phyloP scores from a whole-genome alignment of 2,329 filamentous ascomycete genomes.

The Dothiorella sarmentorum region DNA sequence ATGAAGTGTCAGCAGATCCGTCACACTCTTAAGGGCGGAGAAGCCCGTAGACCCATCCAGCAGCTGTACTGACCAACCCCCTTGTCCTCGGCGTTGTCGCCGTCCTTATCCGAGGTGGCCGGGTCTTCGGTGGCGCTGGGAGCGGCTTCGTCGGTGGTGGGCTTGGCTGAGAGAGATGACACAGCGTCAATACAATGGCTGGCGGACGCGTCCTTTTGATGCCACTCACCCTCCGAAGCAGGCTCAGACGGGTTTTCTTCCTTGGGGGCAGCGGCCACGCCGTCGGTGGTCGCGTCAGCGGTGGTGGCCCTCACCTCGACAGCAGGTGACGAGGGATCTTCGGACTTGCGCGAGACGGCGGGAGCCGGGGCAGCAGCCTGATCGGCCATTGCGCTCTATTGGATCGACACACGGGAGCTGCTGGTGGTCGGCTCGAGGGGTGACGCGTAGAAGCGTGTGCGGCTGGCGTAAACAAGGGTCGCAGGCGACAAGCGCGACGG shows the following conservation, averaged over 20 bases:
- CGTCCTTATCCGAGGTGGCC: constrained; percentile 19
- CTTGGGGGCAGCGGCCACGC: constrained; percentile 30
- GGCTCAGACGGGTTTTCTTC: constrained; percentile 29
- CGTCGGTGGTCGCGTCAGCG: constrained; percentile 28
- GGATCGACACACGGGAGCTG: constrained; percentile 31
- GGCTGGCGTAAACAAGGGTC: constrained; percentile 31
- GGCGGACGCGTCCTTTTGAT: neutral
- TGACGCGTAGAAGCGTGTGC: constrained; percentile 35
- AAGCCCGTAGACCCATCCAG: neutral
- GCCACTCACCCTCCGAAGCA: constrained; percentile 29
- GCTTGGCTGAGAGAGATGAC: neutral
- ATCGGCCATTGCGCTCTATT: constrained; percentile 36
- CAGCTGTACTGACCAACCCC: constrained; percentile 17
- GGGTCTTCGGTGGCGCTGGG: neutral
- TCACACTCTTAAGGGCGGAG: neutral
- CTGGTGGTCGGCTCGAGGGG: constrained; percentile 16
- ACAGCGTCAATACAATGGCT: constrained; percentile 20
- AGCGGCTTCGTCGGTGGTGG: constrained; percentile 7
- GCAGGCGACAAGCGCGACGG: constrained; percentile 27
- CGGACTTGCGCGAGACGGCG: constrained; percentile 28
- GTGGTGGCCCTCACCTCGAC: constrained; percentile 24
- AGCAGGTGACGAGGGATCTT: constrained; percentile 32
- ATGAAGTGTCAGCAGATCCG: neutral
- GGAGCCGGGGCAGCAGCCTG: constrained; percentile 29
- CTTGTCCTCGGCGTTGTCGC: constrained; percentile 27